Evolutionary conservation across 2,329 filamentous ascomycete genomes (phyloP).

Genomic region (Periconia macrospinosa): DNA sequence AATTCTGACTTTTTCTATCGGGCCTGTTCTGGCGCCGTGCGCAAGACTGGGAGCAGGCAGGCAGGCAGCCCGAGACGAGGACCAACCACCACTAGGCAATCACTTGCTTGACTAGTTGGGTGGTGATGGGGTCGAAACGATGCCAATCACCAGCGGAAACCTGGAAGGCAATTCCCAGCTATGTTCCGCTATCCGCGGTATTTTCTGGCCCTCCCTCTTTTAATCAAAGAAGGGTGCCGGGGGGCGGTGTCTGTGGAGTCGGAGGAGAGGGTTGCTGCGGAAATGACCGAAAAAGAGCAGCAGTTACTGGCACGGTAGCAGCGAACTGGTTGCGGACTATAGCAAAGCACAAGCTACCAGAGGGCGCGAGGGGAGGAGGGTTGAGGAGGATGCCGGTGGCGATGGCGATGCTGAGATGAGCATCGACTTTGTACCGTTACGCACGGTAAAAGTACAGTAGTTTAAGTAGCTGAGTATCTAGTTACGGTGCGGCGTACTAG

Average conservation of each 20-base stretch:
- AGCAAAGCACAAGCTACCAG: background rate
- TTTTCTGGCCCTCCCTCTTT: background rate
- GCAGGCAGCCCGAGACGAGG: conserved; percentile 1
- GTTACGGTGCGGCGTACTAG: too few relatives aligned
- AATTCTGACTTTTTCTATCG: conserved; percentile 39
- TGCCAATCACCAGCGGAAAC: too few relatives aligned
- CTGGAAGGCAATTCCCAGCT: too few relatives aligned
- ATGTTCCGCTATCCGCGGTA: background rate
- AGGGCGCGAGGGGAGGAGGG: background rate
- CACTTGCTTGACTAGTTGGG: too few relatives aligned
- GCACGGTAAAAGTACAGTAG: too few relatives aligned
- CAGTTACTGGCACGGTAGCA: too few relatives aligned
- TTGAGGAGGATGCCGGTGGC: background rate
- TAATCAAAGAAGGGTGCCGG: background rate
- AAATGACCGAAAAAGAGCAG: background rate
- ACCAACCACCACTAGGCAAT: background rate
- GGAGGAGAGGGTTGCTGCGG: background rate
- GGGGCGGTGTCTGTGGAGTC: background rate
- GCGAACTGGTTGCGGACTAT: too few relatives aligned
- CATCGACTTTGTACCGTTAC: too few relatives aligned
- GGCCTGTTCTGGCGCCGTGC: conserved; percentile 25
- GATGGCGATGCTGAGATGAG: background rate
- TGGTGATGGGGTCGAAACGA: too few relatives aligned
- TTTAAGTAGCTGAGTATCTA: too few relatives aligned
- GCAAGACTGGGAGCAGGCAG: background rate